Evolutionary conservation across 2,329 filamentous ascomycete genomes (phyloP).

Genomic region (Colletotrichum sp.): DNA sequence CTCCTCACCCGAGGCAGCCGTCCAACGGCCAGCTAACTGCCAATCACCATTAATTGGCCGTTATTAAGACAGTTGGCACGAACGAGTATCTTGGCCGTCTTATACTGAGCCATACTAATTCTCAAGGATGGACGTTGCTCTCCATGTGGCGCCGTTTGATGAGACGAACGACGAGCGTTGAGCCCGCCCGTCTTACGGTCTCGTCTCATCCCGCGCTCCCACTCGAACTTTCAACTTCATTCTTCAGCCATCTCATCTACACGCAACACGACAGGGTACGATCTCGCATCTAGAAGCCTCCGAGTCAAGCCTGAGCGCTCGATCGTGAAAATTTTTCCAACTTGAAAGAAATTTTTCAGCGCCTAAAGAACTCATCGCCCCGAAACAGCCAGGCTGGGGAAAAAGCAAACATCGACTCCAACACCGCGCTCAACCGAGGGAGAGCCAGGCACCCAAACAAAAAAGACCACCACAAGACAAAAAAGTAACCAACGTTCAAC

Average conservation of each 20-base stretch:
- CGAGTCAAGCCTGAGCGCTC: neutral
- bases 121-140: neutral
- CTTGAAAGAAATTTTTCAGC: neutral
- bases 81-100: neutral
- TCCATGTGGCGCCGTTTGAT: neutral
- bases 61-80: neutral
- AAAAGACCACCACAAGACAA: neutral
- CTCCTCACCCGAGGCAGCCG: neutral
- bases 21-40: neutral
- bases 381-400: constrained; percentile 1
- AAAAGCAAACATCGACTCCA: constrained; percentile 2
- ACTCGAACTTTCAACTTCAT: neutral
- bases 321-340: neutral
- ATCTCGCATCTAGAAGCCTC: neutral
- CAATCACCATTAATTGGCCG: neutral
- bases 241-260: neutral
- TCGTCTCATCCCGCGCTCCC: neutral
- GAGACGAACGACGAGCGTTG: neutral
- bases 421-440: neutral
- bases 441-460: neutral
- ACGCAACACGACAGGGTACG: neutral
- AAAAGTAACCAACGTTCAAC: neutral
- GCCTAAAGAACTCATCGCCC: neutral
- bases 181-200: neutral
- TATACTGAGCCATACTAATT: neutral